Conservation (phyloP, 345 rosid genomes). For the Cardamine occulta region DNA sequence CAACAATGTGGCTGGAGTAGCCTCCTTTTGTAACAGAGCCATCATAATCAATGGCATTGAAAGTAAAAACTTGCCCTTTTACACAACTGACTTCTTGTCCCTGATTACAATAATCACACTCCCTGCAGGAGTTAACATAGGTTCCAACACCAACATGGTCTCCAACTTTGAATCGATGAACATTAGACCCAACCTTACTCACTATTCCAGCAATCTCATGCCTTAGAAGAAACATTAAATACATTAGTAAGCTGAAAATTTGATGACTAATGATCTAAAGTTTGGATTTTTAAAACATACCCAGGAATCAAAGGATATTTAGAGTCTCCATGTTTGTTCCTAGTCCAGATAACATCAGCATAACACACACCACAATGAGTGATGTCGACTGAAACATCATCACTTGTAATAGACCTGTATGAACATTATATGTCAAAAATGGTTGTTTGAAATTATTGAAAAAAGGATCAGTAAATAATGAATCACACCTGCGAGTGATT, state of each 20-base stretch:
- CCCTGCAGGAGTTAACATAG: slow-evolving; percentile 78
- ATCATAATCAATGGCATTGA: slow-evolving; percentile 70
- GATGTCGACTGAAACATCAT: slow-evolving; percentile 75
- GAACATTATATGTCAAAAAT: background rate
- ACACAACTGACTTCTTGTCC: slow-evolving; percentile 60
- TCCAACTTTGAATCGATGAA: slow-evolving; percentile 63
- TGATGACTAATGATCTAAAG: slow-evolving; percentile 35
- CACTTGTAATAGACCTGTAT: slow-evolving; percentile 60
- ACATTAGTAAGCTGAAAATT: background rate
- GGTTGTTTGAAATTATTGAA: background rate
- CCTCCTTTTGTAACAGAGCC: slow-evolving; percentile 89
- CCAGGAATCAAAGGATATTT: slow-evolving; percentile 92
- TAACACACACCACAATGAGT: slow-evolving; percentile 94
- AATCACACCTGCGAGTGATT: slow-evolving; percentile 64
- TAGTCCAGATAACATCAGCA: slow-evolving; percentile 81
- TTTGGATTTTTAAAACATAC: slow-evolving; percentile 45
- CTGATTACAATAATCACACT: slow-evolving; percentile 71
- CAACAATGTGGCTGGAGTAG: slow-evolving; percentile 73
- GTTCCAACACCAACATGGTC: slow-evolving; percentile 95
- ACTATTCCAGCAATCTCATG: slow-evolving; percentile 92
- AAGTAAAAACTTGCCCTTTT: slow-evolving; percentile 61
- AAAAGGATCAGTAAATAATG: background rate
- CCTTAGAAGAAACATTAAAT: slow-evolving; percentile 40
- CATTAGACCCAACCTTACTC: slow-evolving; percentile 76
- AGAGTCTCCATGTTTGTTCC: slow-evolving; percentile 61